phyloP scores from a whole-genome alignment of 163 green algal genomes.

The Volvox carteri region DNA sequence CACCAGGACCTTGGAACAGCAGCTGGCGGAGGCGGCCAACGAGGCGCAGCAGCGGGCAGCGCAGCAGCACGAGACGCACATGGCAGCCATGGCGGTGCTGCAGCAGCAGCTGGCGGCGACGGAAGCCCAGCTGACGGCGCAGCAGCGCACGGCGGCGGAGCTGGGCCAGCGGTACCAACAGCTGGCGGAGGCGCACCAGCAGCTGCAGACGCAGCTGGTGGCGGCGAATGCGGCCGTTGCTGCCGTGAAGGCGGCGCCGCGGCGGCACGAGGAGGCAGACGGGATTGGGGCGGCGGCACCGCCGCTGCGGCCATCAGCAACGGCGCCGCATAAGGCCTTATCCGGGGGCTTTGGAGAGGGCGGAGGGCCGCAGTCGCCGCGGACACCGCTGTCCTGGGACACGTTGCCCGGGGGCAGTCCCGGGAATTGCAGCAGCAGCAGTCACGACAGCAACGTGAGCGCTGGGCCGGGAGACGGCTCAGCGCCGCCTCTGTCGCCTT shows the following conservation, averaged over 20 bases:
- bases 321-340: constrained; percentile 12
- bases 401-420: background rate
- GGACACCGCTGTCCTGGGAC: constrained; percentile 47
- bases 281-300: background rate
- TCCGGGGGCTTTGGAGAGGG: too few relatives aligned
- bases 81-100: background rate
- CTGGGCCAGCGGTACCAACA: constrained; percentile 14
- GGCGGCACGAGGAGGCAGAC: background rate
- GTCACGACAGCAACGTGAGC: background rate
- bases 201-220: constrained; percentile 7
- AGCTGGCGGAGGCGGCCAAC: constrained; percentile 21
- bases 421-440: constrained; percentile 20
- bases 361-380: constrained; percentile 13
- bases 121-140: background rate
- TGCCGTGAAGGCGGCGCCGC: background rate
- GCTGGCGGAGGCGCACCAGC: background rate
- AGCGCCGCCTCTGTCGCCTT: background rate
- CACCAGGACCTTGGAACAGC: constrained; percentile 50
- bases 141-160: constrained; percentile 16
- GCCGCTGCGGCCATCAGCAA: too few relatives aligned
- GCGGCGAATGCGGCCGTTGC: background rate
- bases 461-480: background rate
- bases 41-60: background rate
- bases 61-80: background rate
- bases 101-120: constrained; percentile 19